These are phyloP conservation scores for Phytophthora vignae DNA, from an alignment of 352 stramenopile species.

Conservation along the genomic window DNA sequence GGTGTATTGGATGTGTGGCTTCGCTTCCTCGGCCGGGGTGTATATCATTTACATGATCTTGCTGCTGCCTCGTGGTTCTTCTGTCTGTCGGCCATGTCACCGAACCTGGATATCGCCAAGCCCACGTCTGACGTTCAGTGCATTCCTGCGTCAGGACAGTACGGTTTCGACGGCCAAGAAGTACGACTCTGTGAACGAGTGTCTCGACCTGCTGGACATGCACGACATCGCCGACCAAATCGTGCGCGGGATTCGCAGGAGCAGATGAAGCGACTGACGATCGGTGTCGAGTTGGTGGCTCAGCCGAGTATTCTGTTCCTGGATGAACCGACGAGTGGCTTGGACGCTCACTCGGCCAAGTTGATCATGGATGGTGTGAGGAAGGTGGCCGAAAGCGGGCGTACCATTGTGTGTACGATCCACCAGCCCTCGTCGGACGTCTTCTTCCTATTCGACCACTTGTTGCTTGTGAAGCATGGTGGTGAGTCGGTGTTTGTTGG, in stretches of 20 bases:
- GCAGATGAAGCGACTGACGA: constrained; percentile 51
- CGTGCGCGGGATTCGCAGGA: constrained; percentile 38
- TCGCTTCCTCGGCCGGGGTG: constrained; percentile 20
- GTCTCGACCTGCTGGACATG: constrained; percentile 40
- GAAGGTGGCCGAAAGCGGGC: constrained; percentile 67
- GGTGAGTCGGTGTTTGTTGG: constrained; percentile 81
- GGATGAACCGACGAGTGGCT: constrained; percentile 57
- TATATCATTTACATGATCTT: constrained; percentile 60
- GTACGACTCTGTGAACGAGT: constrained; percentile 34
- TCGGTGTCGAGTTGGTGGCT: constrained; percentile 89
- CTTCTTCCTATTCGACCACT: constrained; percentile 82
- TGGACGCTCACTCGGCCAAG: constrained; percentile 76
- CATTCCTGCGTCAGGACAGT: constrained; percentile 57
- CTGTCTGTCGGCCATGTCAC: constrained; percentile 38
- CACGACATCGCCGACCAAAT: constrained; percentile 37
- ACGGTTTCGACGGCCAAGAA: constrained; percentile 11
- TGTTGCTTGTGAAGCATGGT: constrained; percentile 69
- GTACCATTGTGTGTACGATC: constrained; percentile 88
- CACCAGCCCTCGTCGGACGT: constrained; percentile 88
- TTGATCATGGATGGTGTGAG: constrained; percentile 77
- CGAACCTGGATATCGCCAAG: constrained; percentile 52
- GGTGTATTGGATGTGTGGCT: constrained; percentile 82
- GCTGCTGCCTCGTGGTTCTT: constrained; percentile 60
- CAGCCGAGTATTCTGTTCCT: constrained; percentile 79
- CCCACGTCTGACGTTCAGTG: constrained; percentile 78